phyloP scores from a whole-genome alignment of 495 filamentous ascomycete species.

The Neurospora sp. region DNA sequence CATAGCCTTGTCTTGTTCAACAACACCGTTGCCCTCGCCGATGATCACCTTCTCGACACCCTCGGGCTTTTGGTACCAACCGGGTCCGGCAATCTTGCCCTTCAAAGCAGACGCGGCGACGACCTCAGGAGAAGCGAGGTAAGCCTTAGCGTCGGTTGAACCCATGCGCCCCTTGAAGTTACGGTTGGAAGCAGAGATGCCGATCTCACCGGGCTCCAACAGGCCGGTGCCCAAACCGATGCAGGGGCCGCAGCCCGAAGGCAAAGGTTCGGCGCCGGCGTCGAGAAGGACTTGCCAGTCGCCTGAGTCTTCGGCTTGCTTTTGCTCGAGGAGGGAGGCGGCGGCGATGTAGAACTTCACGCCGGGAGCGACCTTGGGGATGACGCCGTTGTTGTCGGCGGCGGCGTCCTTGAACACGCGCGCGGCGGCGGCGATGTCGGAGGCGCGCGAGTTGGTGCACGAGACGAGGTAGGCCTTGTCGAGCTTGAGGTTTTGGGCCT shows the following conservation, averaged over 20 bases:
- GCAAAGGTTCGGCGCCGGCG: constrained; percentile 66
- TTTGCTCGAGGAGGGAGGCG: constrained; percentile 72
- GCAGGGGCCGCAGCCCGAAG: constrained; percentile 79
- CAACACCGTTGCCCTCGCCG: constrained; percentile 60
- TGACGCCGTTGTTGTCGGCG: constrained; percentile 32
- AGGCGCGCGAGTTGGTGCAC: constrained; percentile 81
- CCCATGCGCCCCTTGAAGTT: constrained; percentile 97
- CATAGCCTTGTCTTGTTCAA: constrained; percentile 49
- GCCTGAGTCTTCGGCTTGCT: constrained; percentile 65
- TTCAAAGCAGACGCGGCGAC: constrained; percentile 80
- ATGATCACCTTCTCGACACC: constrained; percentile 55
- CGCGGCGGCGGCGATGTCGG: constrained; percentile 75
- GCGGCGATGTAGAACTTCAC: constrained; percentile 91
- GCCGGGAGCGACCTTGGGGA: constrained; percentile 64
- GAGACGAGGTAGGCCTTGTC: constrained; percentile 86
- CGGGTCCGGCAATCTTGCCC: constrained; percentile 71
- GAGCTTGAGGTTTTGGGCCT: constrained; percentile 59
- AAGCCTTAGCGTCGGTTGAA: constrained; percentile 68
- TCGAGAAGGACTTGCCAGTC: constrained; percentile 82
- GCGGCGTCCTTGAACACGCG: constrained; percentile 77
- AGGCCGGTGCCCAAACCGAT: constrained; percentile 84
- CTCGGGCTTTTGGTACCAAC: constrained; percentile 64
- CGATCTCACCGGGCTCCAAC: constrained; percentile 75
- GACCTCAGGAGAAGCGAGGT: constrained; percentile 83
- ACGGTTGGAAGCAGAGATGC: constrained; percentile 81